phyloP scores from a whole-genome alignment of 1,284 basidiomycete species.

The Stereum hirsutum region DNA sequence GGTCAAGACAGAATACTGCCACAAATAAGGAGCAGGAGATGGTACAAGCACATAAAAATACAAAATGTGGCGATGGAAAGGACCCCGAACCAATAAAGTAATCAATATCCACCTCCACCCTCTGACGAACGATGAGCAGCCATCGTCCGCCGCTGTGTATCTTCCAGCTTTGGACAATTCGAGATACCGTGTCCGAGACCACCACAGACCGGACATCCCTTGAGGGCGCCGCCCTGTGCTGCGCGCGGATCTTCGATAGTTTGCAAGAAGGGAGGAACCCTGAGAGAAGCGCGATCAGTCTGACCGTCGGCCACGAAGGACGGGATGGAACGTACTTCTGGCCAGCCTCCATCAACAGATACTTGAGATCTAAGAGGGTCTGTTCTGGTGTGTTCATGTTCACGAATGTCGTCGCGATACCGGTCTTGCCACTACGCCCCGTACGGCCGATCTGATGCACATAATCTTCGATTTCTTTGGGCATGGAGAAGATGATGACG shows the following conservation, averaged over 20 bases:
- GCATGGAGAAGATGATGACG: constrained; percentile 98
- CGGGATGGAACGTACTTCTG: constrained; percentile 62
- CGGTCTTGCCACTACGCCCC: constrained; percentile 95
- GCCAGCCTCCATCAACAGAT: constrained; percentile 93
- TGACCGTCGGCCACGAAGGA: background rate
- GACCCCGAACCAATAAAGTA: background rate
- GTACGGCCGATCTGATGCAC: constrained; percentile 99
- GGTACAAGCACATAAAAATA: too few species aligned
- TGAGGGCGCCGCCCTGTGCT: constrained; percentile 65
- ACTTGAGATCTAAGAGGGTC: constrained; percentile 94
- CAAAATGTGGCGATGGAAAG: too few species aligned
- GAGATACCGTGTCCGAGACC: constrained; percentile 91
- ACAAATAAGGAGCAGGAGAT: too few species aligned
- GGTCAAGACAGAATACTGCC: too few species aligned
- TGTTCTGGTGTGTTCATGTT: constrained; percentile 97
- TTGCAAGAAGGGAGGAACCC: constrained; percentile 92
- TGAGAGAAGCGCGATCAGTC: constrained; percentile 22
- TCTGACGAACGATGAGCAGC: constrained; percentile 70
- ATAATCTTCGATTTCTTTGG: constrained; percentile 98
- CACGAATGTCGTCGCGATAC: constrained; percentile 99
- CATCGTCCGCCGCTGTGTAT: constrained; percentile 82
- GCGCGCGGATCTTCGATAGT: constrained; percentile 90
- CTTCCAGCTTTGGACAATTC: constrained; percentile 96
- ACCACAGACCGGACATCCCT: constrained; percentile 94
- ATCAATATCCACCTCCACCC: constrained; percentile 51